Base-by-base conservation (phyloP, 2,329 filamentous ascomycete species). In the Talaromyces sp. region DNA sequence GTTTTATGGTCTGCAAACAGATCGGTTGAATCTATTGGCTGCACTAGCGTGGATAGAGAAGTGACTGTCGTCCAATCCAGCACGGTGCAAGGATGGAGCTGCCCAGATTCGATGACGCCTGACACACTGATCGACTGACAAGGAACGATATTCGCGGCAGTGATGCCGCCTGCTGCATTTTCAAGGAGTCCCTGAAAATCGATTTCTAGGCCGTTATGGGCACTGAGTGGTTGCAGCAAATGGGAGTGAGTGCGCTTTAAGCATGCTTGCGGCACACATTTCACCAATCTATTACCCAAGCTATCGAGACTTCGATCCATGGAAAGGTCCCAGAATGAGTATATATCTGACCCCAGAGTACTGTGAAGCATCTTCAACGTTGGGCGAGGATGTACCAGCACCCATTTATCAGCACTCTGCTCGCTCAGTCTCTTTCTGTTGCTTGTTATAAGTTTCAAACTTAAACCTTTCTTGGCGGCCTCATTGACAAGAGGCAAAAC, bases 1-100 rank as follows among this genome's bases (percentile, higher is more conserved):
- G 69, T 70, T 52, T 65, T 68, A 17, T 69, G 39, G 2, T 15
- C 11, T 5, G 50, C 58, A 59, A 69, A 68, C 4, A 67, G 35
- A 15, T 45, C 19, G 13, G 36, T 17, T 48, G 15, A 41, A 19
- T 54, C 53, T 9, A 43, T 35, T 4, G 17, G 40, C 8, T 43
- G 21, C 2, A 43, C 40, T 21, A 43, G 40, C 40, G 36, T 37
- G 21, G 40, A 11, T 43, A 43, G 17, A 2, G 40, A 21, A 21
- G 40, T 11, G 22, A 10, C 21, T 15, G 40, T 15, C 10, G 19
- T 43, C 40, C 40, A 43, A 43, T 21, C 40, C 13, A 43, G 17
- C 40, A 43, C 8, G 13, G 40, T 43, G n/a, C 11, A 37, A 37
- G 15, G 9, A 15, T 37, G 9, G 6, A 37, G 13, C n/a, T 37